These are phyloP conservation scores for Wickerhamiella pararugosa DNA, from an alignment of 1,139 yeast species.

Conservation along the genomic window DNA sequence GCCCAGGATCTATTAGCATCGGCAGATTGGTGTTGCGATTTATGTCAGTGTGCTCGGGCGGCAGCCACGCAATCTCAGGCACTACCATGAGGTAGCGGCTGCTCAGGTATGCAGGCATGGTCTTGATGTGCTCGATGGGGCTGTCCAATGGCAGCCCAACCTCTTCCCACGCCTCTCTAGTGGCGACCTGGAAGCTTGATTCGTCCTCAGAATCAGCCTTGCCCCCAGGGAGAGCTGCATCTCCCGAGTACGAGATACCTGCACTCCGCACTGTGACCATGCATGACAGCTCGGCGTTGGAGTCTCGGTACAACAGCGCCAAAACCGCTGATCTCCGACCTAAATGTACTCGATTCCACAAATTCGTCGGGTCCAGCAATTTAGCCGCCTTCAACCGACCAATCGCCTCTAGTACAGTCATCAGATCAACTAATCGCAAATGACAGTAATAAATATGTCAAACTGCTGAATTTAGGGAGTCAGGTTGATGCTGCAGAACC, in stretches of 20 bases:
- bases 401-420: no score
- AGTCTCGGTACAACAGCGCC: constrained; percentile 3
- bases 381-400: neutral
- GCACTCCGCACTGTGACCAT: constrained; percentile 2
- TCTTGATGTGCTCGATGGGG: constrained; percentile 36
- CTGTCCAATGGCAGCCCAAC: constrained; percentile 44
- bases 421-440: no score
- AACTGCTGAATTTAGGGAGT: no score
- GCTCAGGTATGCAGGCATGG: constrained; percentile 59
- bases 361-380: neutral
- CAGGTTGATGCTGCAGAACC: no score
- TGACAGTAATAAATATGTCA: no score
- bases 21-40: constrained; percentile 3
- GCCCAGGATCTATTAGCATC: constrained; percentile 2
- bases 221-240: constrained; percentile 81
- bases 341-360: constrained; percentile 4
- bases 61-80: constrained; percentile 38
- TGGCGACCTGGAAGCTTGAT: constrained; percentile 53
- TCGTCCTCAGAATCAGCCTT: constrained; percentile 57
- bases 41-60: constrained; percentile 4
- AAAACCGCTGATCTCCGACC: constrained; percentile 5
- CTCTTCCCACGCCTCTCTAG: constrained; percentile 74
- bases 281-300: constrained; percentile 1
- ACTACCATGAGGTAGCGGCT: constrained; percentile 62
- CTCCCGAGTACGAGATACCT: constrained; percentile 48